Evolutionary conservation across 148 eudicot genomes (phyloP), one percentile per base, ranked within the genome.

Genomic region (Vaccinium corymbosum): DNA sequence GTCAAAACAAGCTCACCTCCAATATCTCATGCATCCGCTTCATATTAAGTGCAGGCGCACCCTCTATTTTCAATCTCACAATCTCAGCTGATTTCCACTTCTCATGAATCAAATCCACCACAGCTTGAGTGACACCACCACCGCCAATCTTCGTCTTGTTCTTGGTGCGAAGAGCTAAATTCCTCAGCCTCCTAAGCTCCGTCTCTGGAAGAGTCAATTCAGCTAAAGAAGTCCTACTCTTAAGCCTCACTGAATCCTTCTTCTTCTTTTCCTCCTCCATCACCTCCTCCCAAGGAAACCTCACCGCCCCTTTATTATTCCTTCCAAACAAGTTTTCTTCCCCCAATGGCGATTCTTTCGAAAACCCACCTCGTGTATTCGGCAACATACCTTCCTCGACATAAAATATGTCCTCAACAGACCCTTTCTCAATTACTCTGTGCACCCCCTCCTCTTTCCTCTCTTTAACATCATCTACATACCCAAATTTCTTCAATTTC

Each of bases 31-130:
- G 98, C 88, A 92, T 88, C 82, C 95, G 91, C 87, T 72, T 97
- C 99, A 97, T 97, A 86, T 97, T 94, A 72, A 97, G 94, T 17
- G 99, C 99, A 83, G 98, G 91, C 3, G 98, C 84, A 32, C 99
- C 99, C 85, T 93, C 98, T 61, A 94, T 88, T 85, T 94, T 97
- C 83, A 97, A 84, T 83, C 94, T 91, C 77, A 90, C 98, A 46
- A 97, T 84, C 88, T 97, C 97, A 6, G 94, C 79, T 29, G 89
- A 66, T 81, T 89, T 97, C 99, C 99, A 97, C 84, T 88, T 93
- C 81, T 92, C 90, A 32, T 83, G 94, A 87, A 97, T 97, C 62
- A 85, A 82, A 76, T 92, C 97, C 77, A 97, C 95, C 53, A 91
- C 88, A 6, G 88, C 87, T 78, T 92, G 87, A 76, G 97, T 94